These are phyloP conservation scores for Talaromyces atroroseus DNA, from an alignment of 2,329 filamentous ascomycete species.

Conservation along the genomic window DNA sequence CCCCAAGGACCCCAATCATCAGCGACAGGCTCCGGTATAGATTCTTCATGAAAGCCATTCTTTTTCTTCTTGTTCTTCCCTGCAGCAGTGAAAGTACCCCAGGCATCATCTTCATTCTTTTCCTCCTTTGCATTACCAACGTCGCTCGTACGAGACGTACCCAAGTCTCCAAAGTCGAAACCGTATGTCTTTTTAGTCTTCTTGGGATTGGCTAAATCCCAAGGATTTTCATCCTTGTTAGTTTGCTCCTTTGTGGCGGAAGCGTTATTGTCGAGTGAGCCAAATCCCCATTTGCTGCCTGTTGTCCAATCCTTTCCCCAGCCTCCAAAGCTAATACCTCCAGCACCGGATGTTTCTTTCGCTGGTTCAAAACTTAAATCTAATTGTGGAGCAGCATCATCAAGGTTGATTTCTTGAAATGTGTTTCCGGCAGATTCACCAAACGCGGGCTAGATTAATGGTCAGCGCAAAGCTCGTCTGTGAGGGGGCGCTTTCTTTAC, in stretches of 20 bases:
- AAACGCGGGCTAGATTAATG: slow-evolving; percentile 22
- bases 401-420: slow-evolving; percentile 66
- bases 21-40: slow-evolving; percentile 17
- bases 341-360: slow-evolving; percentile 34
- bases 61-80: slow-evolving; percentile 46
- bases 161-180: slow-evolving; percentile 42
- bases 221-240: slow-evolving; percentile 34
- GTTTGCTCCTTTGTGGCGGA: slow-evolving; percentile 26
- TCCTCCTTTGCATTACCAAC: slow-evolving; percentile 34
- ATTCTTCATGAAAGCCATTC: slow-evolving; percentile 26
- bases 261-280: slow-evolving; percentile 28
- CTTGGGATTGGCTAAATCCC: slow-evolving; percentile 30
- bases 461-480: slow-evolving; percentile 1
- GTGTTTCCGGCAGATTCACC: slow-evolving; percentile 40
- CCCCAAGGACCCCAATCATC: slow-evolving; percentile 24
- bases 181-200: slow-evolving; percentile 34
- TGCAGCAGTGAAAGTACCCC: slow-evolving; percentile 31
- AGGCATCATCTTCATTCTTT: slow-evolving; percentile 34
- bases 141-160: slow-evolving; percentile 35
- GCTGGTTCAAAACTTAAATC: slow-evolving; percentile 52
- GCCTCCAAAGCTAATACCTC: slow-evolving; percentile 45
- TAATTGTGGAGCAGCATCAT: slow-evolving; percentile 54
- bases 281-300: slow-evolving; percentile 44
- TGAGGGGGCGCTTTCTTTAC: slow-evolving; percentile 31
- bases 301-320: slow-evolving; percentile 59